A percentile compares a stretch with the other conserved stretches of the same genome.
Evolutionary conservation across 768 basidiomycete species (phyloP).

Genomic region (Kwoniella mangroviensis): DNA sequence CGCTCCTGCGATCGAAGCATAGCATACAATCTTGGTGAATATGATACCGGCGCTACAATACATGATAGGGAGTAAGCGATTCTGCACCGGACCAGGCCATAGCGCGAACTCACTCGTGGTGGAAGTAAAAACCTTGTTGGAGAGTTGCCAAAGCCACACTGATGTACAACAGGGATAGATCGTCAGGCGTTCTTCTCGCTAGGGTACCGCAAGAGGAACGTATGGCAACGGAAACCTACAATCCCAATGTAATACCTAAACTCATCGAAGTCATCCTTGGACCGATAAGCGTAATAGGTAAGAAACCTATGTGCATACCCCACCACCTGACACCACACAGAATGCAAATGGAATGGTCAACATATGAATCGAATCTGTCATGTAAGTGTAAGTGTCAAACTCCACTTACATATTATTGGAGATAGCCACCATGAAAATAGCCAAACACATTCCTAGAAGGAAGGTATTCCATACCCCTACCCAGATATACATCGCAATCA

Average conservation of each 20-base stretch:
- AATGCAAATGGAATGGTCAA: neutral
- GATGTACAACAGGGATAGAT: too few species aligned
- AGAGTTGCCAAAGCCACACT: conserved; percentile 31
- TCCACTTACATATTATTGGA: conserved; percentile 38
- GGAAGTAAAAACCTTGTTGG: conserved; percentile 32
- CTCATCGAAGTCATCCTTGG: conserved; percentile 42
- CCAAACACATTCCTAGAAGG: conserved; percentile 39
- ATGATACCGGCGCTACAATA: neutral
- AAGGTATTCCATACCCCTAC: conserved; percentile 37
- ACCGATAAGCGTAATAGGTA: conserved; percentile 43
- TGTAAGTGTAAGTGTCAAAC: too few species aligned
- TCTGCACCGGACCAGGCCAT: too few species aligned
- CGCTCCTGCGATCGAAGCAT: conserved; percentile 20
- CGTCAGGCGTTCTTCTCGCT: neutral
- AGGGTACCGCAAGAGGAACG: neutral
- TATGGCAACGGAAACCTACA: conserved; percentile 35
- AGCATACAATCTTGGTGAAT: conserved; percentile 25
- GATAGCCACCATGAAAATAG: conserved; percentile 34
- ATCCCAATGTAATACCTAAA: conserved; percentile 42
- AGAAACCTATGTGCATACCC: conserved; percentile 42
- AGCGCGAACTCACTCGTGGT: conserved; percentile 21
- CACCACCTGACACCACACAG: conserved; percentile 27
- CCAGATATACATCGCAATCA: conserved; percentile 22
- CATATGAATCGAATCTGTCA: too few species aligned
- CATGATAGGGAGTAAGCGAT: too few species aligned